Percentiles rank a stretch among this genome's conserved stretches.
Conservation (phyloP, 1,284 basidiomycete genomes). For the Moesziomyces sp. region DNA sequence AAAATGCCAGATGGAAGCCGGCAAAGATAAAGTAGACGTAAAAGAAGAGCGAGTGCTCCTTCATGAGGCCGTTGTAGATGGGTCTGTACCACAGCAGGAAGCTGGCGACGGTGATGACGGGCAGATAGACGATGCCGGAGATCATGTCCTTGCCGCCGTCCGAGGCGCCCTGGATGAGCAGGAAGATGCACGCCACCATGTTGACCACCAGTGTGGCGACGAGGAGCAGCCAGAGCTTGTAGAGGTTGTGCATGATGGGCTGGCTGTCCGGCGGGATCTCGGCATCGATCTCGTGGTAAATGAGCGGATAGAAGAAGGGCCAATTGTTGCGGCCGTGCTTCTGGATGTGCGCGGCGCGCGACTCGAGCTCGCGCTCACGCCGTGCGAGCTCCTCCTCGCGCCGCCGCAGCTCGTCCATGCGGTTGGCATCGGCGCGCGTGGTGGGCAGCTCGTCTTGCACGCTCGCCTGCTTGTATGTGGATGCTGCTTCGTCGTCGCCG, state of each 20-base stretch:
- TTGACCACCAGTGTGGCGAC: slow-evolving; percentile 84
- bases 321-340: slow-evolving; percentile 87
- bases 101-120: slow-evolving; percentile 81
- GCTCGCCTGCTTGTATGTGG: slow-evolving; percentile 36
- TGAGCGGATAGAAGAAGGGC: slow-evolving; percentile 89
- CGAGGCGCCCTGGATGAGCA: slow-evolving; percentile 79
- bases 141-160: slow-evolving; percentile 85
- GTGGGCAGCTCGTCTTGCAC: slow-evolving; percentile 43
- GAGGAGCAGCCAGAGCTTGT: slow-evolving; percentile 69
- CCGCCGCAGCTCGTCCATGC: slow-evolving; percentile 76
- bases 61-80: slow-evolving; percentile 96
- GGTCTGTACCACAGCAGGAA: slow-evolving; percentile 89
- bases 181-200: slow-evolving; percentile 87
- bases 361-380: slow-evolving; percentile 77
- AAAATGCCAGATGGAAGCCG: slow-evolving; percentile 90
- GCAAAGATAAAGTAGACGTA: slow-evolving; percentile 72
- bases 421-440: slow-evolving; percentile 67
- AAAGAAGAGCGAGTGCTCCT: slow-evolving; percentile 74
- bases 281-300: slow-evolving; percentile 89
- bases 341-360: slow-evolving; percentile 75
- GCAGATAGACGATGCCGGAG: slow-evolving; percentile 76
- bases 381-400: slow-evolving; percentile 83
- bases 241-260: slow-evolving; percentile 80
- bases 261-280: slow-evolving; percentile 87
- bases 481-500: slow-evolving; percentile 40